Evolutionary conservation across 257 asterid species (phyloP), one percentile per base, ranked within the genome.

Genomic region (Lycium barbarum): DNA sequence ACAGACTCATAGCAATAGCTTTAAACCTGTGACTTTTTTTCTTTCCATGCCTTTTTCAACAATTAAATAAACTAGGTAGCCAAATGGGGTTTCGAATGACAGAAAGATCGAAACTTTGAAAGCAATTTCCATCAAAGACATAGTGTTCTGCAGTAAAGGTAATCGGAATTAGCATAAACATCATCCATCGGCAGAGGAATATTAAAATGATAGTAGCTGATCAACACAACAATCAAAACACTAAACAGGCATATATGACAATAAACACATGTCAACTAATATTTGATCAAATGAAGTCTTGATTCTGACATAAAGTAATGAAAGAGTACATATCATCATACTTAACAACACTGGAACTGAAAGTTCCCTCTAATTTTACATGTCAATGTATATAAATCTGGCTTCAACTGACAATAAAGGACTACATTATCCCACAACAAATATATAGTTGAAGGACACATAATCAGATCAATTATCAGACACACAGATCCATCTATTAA

Each of bases 111-210:
- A 22, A 68, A 82, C 57, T 15, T 47, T 1, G 18, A 26, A 15
- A 68, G 62, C 63, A 13, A 2, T 17, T 66, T 38, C 22, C 36
- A 8, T 82, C 78, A 82, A 59, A 82, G 79, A 15, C 79, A 63
- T 43, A 82, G 76, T 7, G 79, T 51, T 47, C 79, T 82, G 79
- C 84, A 82, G 78, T 62, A 51, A 82, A 82, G 63, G 14, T 82
- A 51, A 11, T 63, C 57, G 2, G 84, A 66, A 5, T 38, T 62
- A 43, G 73, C 84, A 38, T 33, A 15, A 59, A 55, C 68, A 12
- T 14, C 87, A 22, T 86, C 88, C 86, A 83, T 73, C 18, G 86
- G 86, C 22, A 26, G 33, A 26, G 22, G 58, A 10, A 18, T 18
- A 45, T 73, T 10, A 47, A 72, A 43, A n/a, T 20, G 4, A 72